Evolutionary conservation across 1,284 basidiomycete species (phyloP).

Genomic region (Leucoagaricus sp.): DNA sequence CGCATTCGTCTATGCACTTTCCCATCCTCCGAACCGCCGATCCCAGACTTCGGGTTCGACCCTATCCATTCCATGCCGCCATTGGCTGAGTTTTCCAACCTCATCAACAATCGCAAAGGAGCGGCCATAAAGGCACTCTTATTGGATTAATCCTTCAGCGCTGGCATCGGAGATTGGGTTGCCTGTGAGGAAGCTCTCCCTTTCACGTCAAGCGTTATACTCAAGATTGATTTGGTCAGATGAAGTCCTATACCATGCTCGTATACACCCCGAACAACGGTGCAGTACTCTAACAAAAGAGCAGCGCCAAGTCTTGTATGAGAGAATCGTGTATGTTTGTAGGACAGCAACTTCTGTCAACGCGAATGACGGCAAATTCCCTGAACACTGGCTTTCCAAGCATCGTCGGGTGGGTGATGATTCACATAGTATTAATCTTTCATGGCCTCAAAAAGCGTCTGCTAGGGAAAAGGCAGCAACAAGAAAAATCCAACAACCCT

Average conservation of each 20-base stretch:
- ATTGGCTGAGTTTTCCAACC: slow-evolving; percentile 53
- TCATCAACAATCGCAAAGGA: slow-evolving; percentile 60
- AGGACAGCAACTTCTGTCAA: slow-evolving; percentile 68
- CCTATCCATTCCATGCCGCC: slow-evolving; percentile 75
- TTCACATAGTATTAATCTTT: no score
- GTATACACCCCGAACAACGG: slow-evolving; percentile 76
- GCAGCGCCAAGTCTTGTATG: slow-evolving; percentile 57
- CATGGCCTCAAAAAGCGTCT: no score
- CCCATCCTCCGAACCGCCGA: slow-evolving; percentile 66
- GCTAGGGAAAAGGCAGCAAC: slow-evolving; percentile 65
- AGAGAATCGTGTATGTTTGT: slow-evolving; percentile 61
- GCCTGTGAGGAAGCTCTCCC: slow-evolving; percentile 49
- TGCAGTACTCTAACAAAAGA: slow-evolving; percentile 55
- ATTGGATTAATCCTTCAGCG: slow-evolving; percentile 80
- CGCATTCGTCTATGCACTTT: slow-evolving; percentile 65
- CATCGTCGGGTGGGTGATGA: slow-evolving; percentile 63
- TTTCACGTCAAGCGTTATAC: background rate
- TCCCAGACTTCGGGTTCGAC: slow-evolving; percentile 76
- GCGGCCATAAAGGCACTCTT: slow-evolving; percentile 75
- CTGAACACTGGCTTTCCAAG: slow-evolving; percentile 70
- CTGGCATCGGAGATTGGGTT: slow-evolving; percentile 86
- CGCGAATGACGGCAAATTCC: slow-evolving; percentile 74
- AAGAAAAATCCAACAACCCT: slow-evolving; percentile 61
- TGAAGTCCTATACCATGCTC: slow-evolving; percentile 80
- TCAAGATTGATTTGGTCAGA: slow-evolving; percentile 39